These are phyloP conservation scores for Cercospora nicotianae DNA, from an alignment of 2,329 filamentous ascomycete species.

Conservation along the genomic window DNA sequence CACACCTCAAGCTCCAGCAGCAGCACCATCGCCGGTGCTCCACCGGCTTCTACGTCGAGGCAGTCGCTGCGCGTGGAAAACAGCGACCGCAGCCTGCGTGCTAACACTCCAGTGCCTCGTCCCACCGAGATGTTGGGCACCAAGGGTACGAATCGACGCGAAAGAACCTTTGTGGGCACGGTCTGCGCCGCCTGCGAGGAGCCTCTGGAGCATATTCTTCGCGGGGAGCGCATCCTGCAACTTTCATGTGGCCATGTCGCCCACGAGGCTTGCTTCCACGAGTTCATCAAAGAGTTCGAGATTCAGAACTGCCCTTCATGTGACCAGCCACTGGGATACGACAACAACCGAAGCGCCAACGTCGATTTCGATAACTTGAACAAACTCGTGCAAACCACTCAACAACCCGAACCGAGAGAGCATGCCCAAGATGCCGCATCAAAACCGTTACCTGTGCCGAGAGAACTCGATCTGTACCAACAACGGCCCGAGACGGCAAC, in stretches of 20 bases:
- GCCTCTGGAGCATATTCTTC: slow-evolving; percentile 89
- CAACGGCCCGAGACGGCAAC: slow-evolving; percentile 15
- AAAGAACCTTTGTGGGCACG: slow-evolving; percentile 91
- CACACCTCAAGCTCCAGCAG: background rate
- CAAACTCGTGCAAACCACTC: slow-evolving; percentile 82
- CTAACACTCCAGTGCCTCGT: slow-evolving; percentile 26
- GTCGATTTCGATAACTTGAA: slow-evolving; percentile 82
- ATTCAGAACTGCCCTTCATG: slow-evolving; percentile 93
- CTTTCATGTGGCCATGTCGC: slow-evolving; percentile 97
- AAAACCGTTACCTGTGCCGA: slow-evolving; percentile 49
- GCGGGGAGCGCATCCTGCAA: slow-evolving; percentile 89
- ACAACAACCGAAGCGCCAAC: slow-evolving; percentile 90
- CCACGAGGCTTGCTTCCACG: slow-evolving; percentile 97
- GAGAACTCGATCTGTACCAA: slow-evolving; percentile 53
- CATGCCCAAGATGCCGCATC: slow-evolving; percentile 41
- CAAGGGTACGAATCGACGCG: slow-evolving; percentile 58
- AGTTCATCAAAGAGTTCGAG: slow-evolving; percentile 93
- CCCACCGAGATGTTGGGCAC: slow-evolving; percentile 38
- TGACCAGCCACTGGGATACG: slow-evolving; percentile 84
- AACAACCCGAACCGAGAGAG: slow-evolving; percentile 46
- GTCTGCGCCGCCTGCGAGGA: slow-evolving; percentile 97
- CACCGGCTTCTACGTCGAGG: slow-evolving; percentile 16
- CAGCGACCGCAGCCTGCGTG: slow-evolving; percentile 22
- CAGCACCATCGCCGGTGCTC: slow-evolving; percentile 9
- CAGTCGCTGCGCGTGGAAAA: slow-evolving; percentile 17